Conservation (phyloP, 768 basidiomycete species). For the Candolleomyces efflorescens region DNA sequence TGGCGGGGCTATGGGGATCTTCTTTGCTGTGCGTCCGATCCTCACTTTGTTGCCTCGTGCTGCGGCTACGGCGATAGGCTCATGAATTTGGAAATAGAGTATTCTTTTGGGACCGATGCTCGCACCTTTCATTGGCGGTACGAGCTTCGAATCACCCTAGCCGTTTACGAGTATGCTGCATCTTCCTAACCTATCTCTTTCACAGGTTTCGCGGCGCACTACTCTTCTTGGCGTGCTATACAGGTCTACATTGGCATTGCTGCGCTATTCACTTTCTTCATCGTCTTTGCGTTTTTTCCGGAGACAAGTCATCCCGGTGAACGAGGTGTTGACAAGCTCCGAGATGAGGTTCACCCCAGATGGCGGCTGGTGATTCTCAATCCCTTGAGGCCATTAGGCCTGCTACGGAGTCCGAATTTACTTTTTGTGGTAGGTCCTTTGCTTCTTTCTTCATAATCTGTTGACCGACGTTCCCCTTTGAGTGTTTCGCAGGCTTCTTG, state of each 20-base stretch:
- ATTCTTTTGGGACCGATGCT: slow-evolving; percentile 56
- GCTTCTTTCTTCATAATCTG: not conserved
- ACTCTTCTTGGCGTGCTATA: slow-evolving; percentile 60
- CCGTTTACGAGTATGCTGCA: not conserved
- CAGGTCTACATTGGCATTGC: slow-evolving; percentile 42
- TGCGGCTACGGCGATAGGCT: not conserved
- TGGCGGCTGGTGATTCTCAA: slow-evolving; percentile 41
- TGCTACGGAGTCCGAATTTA: slow-evolving; percentile 55
- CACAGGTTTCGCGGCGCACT: slow-evolving; percentile 10
- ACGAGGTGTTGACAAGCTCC: slow-evolving; percentile 47
- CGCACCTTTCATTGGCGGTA: slow-evolving; percentile 56
- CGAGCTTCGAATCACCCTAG: not conserved
- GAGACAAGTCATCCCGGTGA: slow-evolving; percentile 65
- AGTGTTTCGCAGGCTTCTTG: slow-evolving; percentile 20
- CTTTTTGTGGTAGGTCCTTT: slow-evolving; percentile 40
- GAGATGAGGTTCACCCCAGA: not conserved
- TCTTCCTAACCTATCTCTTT: not conserved
- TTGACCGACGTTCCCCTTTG: not conserved
- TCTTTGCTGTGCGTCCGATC: slow-evolving; percentile 40
- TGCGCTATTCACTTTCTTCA: slow-evolving; percentile 35
- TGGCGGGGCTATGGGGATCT: slow-evolving; percentile 55
- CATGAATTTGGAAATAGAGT: slow-evolving; percentile 28
- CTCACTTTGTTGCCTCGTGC: not conserved
- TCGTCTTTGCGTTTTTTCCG: slow-evolving; percentile 46
- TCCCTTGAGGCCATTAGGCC: slow-evolving; percentile 42